A percentile compares a stretch with the other conserved stretches of the same genome.
Evolutionary conservation across 169 alveolate species (phyloP).

Genomic region (Plasmodium ovale): DNA sequence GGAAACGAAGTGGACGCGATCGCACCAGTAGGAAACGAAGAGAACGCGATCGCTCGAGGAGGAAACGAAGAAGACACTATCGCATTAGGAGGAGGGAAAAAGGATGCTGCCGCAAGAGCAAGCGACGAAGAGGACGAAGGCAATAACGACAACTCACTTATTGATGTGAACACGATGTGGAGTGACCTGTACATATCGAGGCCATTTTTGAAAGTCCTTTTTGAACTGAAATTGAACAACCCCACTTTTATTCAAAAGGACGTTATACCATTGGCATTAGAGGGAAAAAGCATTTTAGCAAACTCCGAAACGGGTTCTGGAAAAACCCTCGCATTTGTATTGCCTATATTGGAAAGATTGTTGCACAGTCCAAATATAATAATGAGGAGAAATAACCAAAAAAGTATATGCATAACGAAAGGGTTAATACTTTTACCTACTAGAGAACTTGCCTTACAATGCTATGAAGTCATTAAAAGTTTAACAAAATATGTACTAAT

Average conservation of each 20-base stretch:
- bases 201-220: constrained; percentile 84
- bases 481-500: constrained; percentile 87
- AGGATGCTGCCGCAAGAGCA: background rate
- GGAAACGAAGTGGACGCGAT: too few relatives aligned
- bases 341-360: constrained; percentile 91
- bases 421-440: constrained; percentile 92
- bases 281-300: constrained; percentile 90
- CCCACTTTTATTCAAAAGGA: constrained; percentile 91
- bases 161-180: constrained; percentile 50
- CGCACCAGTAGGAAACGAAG: too few relatives aligned
- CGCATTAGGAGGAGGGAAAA: background rate
- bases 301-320: constrained; percentile 95
- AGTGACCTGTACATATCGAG: constrained; percentile 57
- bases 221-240: constrained; percentile 83
- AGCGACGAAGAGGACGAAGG: background rate
- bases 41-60: too few relatives aligned
- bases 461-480: constrained; percentile 86
- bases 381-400: constrained; percentile 74
- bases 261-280: constrained; percentile 91
- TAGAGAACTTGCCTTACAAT: constrained; percentile 94
- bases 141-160: background rate
- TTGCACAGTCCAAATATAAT: constrained; percentile 84
- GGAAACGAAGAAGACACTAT: background rate
- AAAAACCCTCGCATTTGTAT: constrained; percentile 91
- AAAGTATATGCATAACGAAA: constrained; percentile 85